phyloP scores from a whole-genome alignment of 1,284 basidiomycete genomes.

The Microbotryum scabiosae region DNA sequence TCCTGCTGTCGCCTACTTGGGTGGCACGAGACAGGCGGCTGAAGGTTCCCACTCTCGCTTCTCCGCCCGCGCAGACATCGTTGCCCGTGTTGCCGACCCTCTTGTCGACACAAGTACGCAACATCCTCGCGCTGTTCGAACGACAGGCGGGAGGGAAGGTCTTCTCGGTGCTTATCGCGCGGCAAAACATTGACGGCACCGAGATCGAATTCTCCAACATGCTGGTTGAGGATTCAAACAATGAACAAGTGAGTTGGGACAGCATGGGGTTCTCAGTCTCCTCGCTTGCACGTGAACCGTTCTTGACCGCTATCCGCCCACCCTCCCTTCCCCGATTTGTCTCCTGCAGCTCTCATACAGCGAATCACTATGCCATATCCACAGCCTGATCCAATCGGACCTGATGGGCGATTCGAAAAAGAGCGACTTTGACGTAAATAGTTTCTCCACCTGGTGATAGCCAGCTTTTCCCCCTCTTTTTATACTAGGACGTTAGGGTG shows the following conservation, averaged over 20 bases:
- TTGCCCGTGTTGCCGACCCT: constrained; percentile 67
- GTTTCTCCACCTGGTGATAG: constrained; percentile 20
- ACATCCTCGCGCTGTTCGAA: constrained; percentile 66
- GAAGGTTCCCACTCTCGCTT: neutral
- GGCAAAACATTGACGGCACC: constrained; percentile 86
- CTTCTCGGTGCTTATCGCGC: constrained; percentile 65
- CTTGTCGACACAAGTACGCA: constrained; percentile 75
- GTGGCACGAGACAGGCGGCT: neutral
- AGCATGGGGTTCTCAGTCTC: constrained; percentile 46
- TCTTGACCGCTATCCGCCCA: neutral
- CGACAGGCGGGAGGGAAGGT: constrained; percentile 53
- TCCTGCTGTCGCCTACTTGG: neutral
- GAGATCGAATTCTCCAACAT: constrained; percentile 97
- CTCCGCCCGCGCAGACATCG: constrained; percentile 46
- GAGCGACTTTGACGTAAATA: constrained; percentile 14
- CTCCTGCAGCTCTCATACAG: neutral
- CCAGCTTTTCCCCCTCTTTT: too few species aligned
- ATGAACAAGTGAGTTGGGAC: constrained; percentile 79
- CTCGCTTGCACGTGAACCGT: neutral
- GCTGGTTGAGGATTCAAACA: constrained; percentile 94
- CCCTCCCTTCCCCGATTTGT: neutral
- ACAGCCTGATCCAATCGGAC: constrained; percentile 31
- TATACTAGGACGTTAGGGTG: too few species aligned
- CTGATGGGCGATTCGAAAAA: constrained; percentile 30
- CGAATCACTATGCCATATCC: constrained; percentile 28